These are phyloP conservation scores for Aspergillus sparsus DNA, from an alignment of 495 filamentous ascomycete genomes.

Conservation along the genomic window DNA sequence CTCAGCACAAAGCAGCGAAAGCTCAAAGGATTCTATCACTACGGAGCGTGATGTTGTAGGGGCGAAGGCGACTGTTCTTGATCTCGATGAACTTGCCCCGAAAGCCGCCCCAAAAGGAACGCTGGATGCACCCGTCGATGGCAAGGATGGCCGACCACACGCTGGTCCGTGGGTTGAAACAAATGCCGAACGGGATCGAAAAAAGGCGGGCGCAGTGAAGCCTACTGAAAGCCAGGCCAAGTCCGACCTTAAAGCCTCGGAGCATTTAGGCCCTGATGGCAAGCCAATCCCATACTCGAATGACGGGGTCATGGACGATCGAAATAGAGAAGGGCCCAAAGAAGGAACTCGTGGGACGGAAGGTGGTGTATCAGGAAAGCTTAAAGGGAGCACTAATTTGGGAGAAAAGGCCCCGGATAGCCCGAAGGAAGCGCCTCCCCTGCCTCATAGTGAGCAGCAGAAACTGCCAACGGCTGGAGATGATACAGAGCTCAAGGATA, in stretches of 20 bases:
- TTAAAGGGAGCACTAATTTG: conserved; percentile 64
- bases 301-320: conserved; percentile 91
- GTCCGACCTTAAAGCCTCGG: conserved; percentile 36
- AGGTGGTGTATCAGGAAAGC: conserved; percentile 83
- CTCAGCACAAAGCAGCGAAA: conserved; percentile 20
- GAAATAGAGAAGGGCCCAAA: conserved; percentile 68
- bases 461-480: conserved; percentile 46
- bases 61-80: conserved; percentile 22
- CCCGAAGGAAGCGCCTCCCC: conserved; percentile 80
- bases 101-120: conserved; percentile 56
- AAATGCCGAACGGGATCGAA: conserved; percentile 59
- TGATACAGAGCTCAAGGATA: conserved; percentile 40
- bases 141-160: conserved; percentile 93
- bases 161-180: conserved; percentile 83
- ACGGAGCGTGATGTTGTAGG: conserved; percentile 26
- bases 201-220: conserved; percentile 42
- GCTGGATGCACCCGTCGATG: conserved; percentile 90
- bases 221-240: conserved; percentile 29
- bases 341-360: conserved; percentile 84
- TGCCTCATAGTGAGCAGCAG: conserved; percentile 78
- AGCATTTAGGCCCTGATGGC: conserved; percentile 56
- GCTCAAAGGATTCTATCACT: conserved; percentile 20
- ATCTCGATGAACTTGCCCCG: conserved; percentile 23
- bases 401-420: conserved; percentile 76
- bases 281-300: conserved; percentile 73